Evolutionary conservation across 495 filamentous ascomycete species (phyloP).

Genomic region (Trypethelium eluteriae): DNA sequence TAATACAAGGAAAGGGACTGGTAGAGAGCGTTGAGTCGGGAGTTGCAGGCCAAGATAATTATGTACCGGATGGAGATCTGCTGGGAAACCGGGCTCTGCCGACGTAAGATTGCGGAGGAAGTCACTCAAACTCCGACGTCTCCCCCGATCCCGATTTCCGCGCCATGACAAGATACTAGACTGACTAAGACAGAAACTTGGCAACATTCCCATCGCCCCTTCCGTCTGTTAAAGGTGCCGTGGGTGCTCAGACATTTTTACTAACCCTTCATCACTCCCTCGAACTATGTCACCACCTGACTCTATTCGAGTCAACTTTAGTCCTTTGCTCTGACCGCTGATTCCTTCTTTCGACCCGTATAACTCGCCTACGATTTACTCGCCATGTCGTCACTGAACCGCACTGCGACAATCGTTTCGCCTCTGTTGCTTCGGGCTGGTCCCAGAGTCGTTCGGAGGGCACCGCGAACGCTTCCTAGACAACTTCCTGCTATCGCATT

Average conservation of each 20-base stretch:
- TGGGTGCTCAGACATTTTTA: too few relatives aligned
- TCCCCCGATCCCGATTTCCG: not conserved
- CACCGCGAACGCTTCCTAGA: slow-evolving; percentile 23
- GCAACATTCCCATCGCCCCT: not conserved
- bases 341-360: not conserved
- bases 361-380: not conserved
- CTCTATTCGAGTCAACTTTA: not conserved
- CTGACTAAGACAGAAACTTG: not conserved
- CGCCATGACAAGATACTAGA: not conserved
- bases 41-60: not conserved
- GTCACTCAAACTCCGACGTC: too few relatives aligned
- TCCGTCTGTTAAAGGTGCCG: not conserved
- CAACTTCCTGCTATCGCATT: slow-evolving; percentile 36
- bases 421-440: slow-evolving; percentile 33
- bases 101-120: not conserved
- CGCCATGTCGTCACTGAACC: slow-evolving; percentile 16
- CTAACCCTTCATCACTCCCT: not conserved
- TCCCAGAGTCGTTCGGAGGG: slow-evolving; percentile 26
- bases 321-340: not conserved
- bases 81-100: not conserved
- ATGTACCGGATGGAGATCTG: not conserved
- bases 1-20: not conserved
- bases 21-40: slow-evolving; percentile 3
- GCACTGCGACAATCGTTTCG: slow-evolving; percentile 24
- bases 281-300: not conserved